Percentiles rank a stretch among this genome's conserved stretches.
These are phyloP conservation scores for Trichoderma lentiforme DNA, from an alignment of 2,329 filamentous ascomycete genomes.

Conservation along the genomic window DNA sequence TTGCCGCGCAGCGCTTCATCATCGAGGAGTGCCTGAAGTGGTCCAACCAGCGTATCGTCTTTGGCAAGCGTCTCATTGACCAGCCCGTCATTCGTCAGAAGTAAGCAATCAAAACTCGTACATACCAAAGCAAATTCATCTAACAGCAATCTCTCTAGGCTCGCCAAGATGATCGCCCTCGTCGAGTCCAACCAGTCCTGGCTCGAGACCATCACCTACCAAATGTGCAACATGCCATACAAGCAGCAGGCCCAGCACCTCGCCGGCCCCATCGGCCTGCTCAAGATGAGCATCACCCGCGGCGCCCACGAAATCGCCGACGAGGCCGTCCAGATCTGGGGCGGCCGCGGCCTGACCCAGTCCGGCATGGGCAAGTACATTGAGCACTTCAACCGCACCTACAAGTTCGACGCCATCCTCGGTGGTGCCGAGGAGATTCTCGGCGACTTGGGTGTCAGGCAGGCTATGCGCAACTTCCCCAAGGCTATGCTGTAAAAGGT, in stretches of 20 bases:
- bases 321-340: conserved; percentile 81
- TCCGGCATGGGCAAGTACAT: conserved; percentile 78
- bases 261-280: conserved; percentile 75
- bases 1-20: conserved; percentile 63
- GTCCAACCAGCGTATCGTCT: conserved; percentile 82
- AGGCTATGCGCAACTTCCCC: conserved; percentile 81
- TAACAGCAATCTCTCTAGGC: conserved; percentile 37
- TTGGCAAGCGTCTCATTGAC: conserved; percentile 76
- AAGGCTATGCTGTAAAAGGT: conserved; percentile 69
- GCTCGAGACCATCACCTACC: conserved; percentile 80
- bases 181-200: conserved; percentile 81
- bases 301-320: conserved; percentile 81
- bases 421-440: conserved; percentile 83
- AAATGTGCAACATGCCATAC: conserved; percentile 85
- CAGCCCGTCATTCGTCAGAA: conserved; percentile 82
- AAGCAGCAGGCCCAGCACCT: conserved; percentile 70
- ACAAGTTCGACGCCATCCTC: conserved; percentile 77
- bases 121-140: not conserved
- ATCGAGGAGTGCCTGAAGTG: conserved; percentile 86
- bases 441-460: conserved; percentile 75
- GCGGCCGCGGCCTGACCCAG: conserved; percentile 75
- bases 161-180: conserved; percentile 83
- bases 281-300: conserved; percentile 76
- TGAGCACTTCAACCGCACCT: conserved; percentile 80
- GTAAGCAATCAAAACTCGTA: conserved; percentile 37